Evolutionary conservation across 768 basidiomycete species (phyloP).

Genomic region (Bullera alba): DNA sequence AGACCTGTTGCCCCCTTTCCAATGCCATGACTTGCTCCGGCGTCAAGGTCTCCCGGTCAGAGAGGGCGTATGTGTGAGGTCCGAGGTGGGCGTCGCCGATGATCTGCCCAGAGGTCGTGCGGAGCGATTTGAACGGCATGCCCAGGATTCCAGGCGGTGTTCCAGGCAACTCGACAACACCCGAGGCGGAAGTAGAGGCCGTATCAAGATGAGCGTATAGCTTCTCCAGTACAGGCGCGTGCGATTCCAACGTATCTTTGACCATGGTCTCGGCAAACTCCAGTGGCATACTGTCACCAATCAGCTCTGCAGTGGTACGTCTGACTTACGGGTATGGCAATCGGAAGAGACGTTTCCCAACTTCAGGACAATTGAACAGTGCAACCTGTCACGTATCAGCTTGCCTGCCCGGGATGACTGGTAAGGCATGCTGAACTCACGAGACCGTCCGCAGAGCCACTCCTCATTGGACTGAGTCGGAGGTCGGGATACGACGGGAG

Average conservation of each 20-base stretch:
- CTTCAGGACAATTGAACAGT: conserved; percentile 7
- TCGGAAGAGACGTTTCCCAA: conserved; percentile 7
- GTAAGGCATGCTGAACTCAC: conserved; percentile 6
- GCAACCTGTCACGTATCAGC: neutral
- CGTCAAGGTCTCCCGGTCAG: neutral
- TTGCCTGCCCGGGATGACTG: neutral
- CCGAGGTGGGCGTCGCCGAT: conserved; percentile 6
- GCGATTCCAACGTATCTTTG: neutral
- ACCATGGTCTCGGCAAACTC: conserved; percentile 2
- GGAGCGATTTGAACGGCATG: conserved; percentile 4
- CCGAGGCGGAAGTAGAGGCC: neutral
- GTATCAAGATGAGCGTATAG: neutral
- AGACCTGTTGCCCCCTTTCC: conserved; percentile 2
- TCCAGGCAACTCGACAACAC: neutral
- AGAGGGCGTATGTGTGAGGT: neutral
- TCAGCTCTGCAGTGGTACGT: neutral
- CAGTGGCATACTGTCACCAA: conserved; percentile 2
- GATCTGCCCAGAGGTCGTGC: neutral
- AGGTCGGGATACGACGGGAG: conserved; percentile 6
- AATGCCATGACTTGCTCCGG: conserved; percentile 1
- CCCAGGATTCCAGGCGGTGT: conserved; percentile 1
- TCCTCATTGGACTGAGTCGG: conserved; percentile 1
- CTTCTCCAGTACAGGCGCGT: neutral
- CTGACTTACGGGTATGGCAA: conserved; percentile 11
- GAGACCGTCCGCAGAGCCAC: conserved; percentile 6